Conservation (phyloP, 257 asterid genomes). For the Solanum bulbocastanum region DNA sequence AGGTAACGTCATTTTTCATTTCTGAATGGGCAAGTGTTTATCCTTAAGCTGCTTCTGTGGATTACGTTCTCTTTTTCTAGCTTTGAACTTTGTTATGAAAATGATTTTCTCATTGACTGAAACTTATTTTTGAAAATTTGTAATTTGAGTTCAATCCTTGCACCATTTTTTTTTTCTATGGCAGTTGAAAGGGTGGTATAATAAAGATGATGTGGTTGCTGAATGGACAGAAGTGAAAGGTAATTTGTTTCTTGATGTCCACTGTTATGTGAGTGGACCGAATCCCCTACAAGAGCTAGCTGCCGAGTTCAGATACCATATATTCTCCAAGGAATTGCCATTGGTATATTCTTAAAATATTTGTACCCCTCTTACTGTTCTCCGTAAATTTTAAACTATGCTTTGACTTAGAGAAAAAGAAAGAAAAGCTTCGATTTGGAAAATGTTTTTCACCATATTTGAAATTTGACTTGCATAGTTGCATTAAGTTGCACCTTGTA, state of each 20-base stretch:
- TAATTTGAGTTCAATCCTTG: not conserved
- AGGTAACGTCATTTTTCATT: slow-evolving; percentile 26
- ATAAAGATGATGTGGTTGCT: slow-evolving; percentile 84
- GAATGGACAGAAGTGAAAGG: slow-evolving; percentile 83
- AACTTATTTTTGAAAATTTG: not conserved
- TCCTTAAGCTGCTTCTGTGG: not conserved
- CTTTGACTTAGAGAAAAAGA: not conserved
- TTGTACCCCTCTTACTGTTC: not conserved
- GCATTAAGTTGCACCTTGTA: not conserved
- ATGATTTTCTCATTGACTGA: not conserved
- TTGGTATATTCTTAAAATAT: slow-evolving; percentile 34
- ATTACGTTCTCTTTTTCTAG: not conserved
- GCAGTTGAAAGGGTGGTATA: slow-evolving; percentile 87
- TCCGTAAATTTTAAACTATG: not conserved
- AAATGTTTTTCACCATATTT: not conserved
- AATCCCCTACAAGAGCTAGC: slow-evolving; percentile 53
- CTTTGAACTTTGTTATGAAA: not conserved
- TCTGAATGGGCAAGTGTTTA: not conserved
- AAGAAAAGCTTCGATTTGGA: not conserved
- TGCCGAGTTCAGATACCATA: slow-evolving; percentile 89
- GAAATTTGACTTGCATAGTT: not conserved
- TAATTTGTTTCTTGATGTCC: slow-evolving; percentile 63
- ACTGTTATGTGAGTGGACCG: slow-evolving; percentile 81
- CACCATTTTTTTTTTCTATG: not conserved
- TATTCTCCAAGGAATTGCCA: slow-evolving; percentile 92